phyloP scores from a whole-genome alignment of 129 eudicot species.

The Daucus carota region DNA sequence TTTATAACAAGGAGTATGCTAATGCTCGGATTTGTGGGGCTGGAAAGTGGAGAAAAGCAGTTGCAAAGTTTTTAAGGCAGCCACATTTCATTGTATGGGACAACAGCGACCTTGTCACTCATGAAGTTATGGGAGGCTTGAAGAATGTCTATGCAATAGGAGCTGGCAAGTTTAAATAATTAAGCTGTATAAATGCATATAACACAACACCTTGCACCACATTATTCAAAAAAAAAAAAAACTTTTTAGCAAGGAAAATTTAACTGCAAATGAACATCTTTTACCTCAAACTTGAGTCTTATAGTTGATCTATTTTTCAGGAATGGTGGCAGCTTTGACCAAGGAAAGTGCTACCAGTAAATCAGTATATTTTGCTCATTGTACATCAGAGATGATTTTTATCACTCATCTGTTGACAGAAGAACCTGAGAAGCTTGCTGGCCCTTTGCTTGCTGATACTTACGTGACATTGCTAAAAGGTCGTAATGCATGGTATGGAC shows the following conservation, averaged over 20 bases:
- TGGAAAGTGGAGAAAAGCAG: slow-evolving; percentile 63
- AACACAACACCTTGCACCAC: neutral
- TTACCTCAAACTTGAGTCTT: neutral
- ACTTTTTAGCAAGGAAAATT: neutral
- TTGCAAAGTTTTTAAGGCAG: slow-evolving; percentile 72
- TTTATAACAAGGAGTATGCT: slow-evolving; percentile 86
- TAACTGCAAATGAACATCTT: neutral
- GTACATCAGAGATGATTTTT: slow-evolving; percentile 93
- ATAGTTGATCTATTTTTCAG: slow-evolving; percentile 23
- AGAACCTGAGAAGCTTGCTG: slow-evolving; percentile 93
- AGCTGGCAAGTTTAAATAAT: slow-evolving; percentile 54
- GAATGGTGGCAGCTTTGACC: slow-evolving; percentile 86
- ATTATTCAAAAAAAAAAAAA: neutral
- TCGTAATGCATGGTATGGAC: slow-evolving; percentile 94
- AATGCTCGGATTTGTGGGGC: slow-evolving; percentile 89
- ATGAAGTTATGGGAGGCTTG: slow-evolving; percentile 92
- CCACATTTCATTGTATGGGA: slow-evolving; percentile 92
- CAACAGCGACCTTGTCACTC: slow-evolving; percentile 77
- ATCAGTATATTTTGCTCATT: slow-evolving; percentile 91
- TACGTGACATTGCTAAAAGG: slow-evolving; percentile 85
- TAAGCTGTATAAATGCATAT: neutral
- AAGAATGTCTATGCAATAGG: slow-evolving; percentile 90
- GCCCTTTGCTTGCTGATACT: slow-evolving; percentile 90
- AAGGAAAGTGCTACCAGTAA: slow-evolving; percentile 95
- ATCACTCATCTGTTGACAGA: slow-evolving; percentile 79